These are phyloP conservation scores for Purshia tridentata DNA, from an alignment of 306 rosid genomes.

Conservation along the genomic window DNA sequence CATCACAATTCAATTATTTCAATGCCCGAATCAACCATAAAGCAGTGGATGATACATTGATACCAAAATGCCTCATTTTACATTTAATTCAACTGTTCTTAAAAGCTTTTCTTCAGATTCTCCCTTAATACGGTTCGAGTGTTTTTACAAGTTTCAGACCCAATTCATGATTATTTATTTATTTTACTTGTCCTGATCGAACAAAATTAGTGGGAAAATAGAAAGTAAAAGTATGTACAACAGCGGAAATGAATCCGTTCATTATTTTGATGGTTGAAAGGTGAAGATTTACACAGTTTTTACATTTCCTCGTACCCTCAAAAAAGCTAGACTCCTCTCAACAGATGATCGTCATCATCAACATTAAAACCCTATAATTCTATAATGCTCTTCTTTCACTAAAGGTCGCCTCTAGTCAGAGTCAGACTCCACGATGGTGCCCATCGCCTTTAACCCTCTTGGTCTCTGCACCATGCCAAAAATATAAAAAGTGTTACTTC, in stretches of 20 bases:
- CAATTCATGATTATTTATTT: no score
- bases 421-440: conserved; percentile 80
- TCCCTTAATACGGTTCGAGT: not conserved
- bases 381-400: not conserved
- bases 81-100: no score
- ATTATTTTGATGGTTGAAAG: conserved; percentile 19
- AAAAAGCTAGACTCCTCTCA: conserved; percentile 9
- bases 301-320: conserved; percentile 32
- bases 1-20: no score
- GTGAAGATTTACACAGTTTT: conserved; percentile 31
- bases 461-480: conserved; percentile 62
- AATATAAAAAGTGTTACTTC: not conserved
- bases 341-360: conserved; percentile 10
- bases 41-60: no score
- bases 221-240: conserved; percentile 11
- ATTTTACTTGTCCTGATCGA: no score
- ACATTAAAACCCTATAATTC: conserved; percentile 25
- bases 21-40: not conserved
- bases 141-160: not conserved
- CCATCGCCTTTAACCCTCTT: conserved; percentile 93
- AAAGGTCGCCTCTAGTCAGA: conserved; percentile 43
- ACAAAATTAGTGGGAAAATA: not conserved
- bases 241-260: conserved; percentile 21
- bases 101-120: no score
- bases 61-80: no score